Evolutionary conservation across 1,139 yeast species (phyloP).

Genomic region (Sugiyamaella xylanicola): DNA sequence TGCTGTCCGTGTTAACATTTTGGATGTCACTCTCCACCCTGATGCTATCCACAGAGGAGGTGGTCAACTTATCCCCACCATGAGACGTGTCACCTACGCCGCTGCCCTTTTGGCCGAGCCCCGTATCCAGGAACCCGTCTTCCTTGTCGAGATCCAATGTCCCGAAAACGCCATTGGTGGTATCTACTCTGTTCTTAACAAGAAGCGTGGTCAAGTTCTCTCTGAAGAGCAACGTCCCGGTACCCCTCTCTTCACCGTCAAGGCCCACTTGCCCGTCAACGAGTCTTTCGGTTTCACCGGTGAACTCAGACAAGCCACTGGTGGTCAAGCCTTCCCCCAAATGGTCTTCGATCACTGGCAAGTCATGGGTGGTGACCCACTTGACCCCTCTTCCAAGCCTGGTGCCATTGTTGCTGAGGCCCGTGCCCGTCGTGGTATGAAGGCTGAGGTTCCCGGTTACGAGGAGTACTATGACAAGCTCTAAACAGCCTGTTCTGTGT

Average conservation of each 20-base stretch:
- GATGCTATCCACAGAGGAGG: constrained; percentile 99
- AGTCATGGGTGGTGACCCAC: constrained; percentile 85
- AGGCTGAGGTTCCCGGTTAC: constrained; percentile 97
- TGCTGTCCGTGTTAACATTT: constrained; percentile 95
- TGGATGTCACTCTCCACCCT: constrained; percentile 99
- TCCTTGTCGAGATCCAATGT: constrained; percentile 99
- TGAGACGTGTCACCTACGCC: constrained; percentile 99
- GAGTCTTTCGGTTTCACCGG: constrained; percentile 99
- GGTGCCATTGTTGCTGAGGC: constrained; percentile 87
- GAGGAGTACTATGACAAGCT: constrained; percentile 99
- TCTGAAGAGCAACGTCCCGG: constrained; percentile 99
- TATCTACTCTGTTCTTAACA: constrained; percentile 99
- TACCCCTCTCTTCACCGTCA: constrained; percentile 98
- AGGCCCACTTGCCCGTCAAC: constrained; percentile 99
- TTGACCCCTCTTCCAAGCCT: constrained; percentile 90
- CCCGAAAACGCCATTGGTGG: constrained; percentile 99
- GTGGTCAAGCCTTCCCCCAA: constrained; percentile 99
- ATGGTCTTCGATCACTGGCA: constrained; percentile 99
- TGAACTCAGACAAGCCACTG: constrained; percentile 99
- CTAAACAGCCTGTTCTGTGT: constrained; percentile 49
- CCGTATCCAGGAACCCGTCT: constrained; percentile 98
- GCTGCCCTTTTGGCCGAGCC: constrained; percentile 98
- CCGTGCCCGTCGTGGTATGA: constrained; percentile 97
- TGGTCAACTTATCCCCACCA: constrained; percentile 99
- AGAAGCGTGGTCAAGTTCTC: constrained; percentile 99